Percentiles rank a stretch among this genome's conserved stretches.
These are phyloP conservation scores for Neurospora crassa DNA, from an alignment of 2,329 filamentous ascomycete species.

Conservation along the genomic window DNA sequence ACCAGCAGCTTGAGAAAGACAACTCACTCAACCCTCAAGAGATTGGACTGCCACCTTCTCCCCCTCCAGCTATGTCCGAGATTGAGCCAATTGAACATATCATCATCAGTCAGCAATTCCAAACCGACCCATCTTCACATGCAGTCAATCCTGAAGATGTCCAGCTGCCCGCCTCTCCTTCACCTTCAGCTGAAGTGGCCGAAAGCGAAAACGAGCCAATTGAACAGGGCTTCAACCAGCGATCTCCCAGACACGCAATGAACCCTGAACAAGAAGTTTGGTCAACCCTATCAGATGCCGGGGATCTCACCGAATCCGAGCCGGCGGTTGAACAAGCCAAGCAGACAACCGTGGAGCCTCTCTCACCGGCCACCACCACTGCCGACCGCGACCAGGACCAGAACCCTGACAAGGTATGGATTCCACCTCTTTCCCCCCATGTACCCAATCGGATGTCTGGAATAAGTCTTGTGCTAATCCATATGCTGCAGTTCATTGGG, in stretches of 20 bases:
- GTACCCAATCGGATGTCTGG: background rate
- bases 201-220: background rate
- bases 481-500: background rate
- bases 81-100: background rate
- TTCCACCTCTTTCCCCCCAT: background rate
- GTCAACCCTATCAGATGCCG: background rate
- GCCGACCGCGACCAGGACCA: background rate
- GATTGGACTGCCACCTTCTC: background rate
- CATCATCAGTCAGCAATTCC: background rate
- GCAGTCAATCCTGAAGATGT: background rate
- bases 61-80: background rate
- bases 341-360: background rate
- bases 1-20: background rate
- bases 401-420: too few species aligned
- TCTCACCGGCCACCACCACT: background rate
- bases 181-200: background rate
- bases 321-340: background rate
- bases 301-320: background rate
- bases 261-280: background rate
- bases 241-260: background rate
- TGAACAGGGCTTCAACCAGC: background rate
- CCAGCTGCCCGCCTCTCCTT: background rate
- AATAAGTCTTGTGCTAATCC: background rate
- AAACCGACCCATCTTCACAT: background rate
- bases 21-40: background rate